phyloP scores from a whole-genome alignment of 139 green algal species.

The Micromonas commoda region DNA sequence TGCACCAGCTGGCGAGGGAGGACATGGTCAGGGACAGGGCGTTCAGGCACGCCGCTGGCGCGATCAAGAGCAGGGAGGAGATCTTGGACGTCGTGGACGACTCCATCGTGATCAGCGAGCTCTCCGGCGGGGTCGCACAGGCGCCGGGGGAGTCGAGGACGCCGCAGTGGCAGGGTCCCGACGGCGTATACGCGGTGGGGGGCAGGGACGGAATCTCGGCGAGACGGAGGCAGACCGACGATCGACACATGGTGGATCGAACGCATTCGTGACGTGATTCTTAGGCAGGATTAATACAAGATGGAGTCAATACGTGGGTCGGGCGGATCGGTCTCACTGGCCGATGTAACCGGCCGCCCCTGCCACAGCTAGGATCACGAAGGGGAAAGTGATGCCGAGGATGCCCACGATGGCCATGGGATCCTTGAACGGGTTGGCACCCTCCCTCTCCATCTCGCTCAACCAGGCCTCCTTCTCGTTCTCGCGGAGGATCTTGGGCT shows the following conservation, averaged over 20 bases:
- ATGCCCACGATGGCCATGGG: conserved; percentile 17
- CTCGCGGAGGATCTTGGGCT: neutral
- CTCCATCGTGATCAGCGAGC: too few species aligned
- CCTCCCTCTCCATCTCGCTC: neutral
- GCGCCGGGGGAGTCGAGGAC: too few species aligned
- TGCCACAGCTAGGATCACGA: neutral
- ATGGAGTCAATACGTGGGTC: too few species aligned
- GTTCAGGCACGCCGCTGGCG: neutral
- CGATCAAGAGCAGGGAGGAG: neutral
- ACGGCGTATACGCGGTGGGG: too few species aligned
- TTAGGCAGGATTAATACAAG: too few species aligned
- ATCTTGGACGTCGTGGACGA: neutral
- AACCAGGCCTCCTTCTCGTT: conserved; percentile 20
- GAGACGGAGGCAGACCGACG: too few species aligned
- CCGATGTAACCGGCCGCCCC: conserved; percentile 3
- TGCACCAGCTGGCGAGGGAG: conserved; percentile 51
- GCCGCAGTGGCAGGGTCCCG: too few species aligned
- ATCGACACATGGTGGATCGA: too few species aligned
- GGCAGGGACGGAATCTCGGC: too few species aligned
- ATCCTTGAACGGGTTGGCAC: conserved; percentile 13
- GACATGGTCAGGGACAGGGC: conserved; percentile 25
- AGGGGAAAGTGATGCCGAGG: neutral
- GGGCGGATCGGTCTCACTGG: too few species aligned
- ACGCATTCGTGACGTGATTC: too few species aligned
- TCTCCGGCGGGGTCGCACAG: too few species aligned